phyloP scores from a whole-genome alignment of 2,329 filamentous ascomycete genomes.

The Cladophialophora chaetospira region DNA sequence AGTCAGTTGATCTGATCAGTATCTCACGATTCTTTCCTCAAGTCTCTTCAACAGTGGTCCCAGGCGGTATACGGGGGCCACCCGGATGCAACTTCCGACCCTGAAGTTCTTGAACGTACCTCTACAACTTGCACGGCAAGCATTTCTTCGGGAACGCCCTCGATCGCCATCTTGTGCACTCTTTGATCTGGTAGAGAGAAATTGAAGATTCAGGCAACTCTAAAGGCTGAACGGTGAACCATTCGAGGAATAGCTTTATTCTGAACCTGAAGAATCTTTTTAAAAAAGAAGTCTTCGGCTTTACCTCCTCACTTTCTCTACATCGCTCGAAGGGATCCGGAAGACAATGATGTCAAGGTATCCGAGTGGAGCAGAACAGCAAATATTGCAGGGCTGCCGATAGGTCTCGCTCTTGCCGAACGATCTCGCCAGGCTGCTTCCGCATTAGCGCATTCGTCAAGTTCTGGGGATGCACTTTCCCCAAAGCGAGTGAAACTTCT shows the following conservation, averaged over 20 bases:
- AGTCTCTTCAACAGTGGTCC: too few relatives aligned
- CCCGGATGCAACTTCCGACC: background rate
- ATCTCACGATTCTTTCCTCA: too few relatives aligned
- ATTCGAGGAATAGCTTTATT: too few relatives aligned
- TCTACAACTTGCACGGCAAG: constrained; percentile 32
- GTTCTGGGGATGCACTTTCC: background rate
- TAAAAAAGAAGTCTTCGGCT: too few relatives aligned
- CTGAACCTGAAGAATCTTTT: too few relatives aligned
- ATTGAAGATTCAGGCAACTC: too few relatives aligned
- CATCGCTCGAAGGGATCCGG: background rate
- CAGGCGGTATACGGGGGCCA: background rate
- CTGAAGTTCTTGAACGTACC: constrained; percentile 12
- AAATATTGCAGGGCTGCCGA: background rate
- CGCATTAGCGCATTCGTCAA: background rate
- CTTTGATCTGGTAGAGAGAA: too few relatives aligned
- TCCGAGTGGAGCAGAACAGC: background rate
- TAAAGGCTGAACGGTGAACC: too few relatives aligned
- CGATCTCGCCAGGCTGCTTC: too few relatives aligned
- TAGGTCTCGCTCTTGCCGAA: background rate
- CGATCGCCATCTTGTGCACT: constrained; percentile 21
- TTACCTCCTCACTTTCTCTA: background rate
- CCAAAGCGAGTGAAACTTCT: too few relatives aligned
- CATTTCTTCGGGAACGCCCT: constrained; percentile 31
- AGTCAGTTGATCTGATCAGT: background rate
- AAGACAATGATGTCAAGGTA: background rate